Base-by-base conservation (phyloP, 1,284 basidiomycete species). In the Cryptococcus deneoformans region DNA sequence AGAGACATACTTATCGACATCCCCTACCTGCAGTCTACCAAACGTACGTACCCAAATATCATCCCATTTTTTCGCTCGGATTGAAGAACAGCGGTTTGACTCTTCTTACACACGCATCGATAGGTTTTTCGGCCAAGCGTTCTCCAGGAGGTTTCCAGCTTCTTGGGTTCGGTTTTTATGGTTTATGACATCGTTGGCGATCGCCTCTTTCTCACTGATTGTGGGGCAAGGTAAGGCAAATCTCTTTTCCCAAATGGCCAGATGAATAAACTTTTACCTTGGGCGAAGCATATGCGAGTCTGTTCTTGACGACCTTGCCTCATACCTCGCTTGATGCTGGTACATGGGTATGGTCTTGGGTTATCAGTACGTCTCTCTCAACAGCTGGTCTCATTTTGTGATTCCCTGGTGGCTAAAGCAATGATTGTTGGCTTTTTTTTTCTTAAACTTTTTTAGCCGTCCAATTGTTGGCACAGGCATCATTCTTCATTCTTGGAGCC, bases 131-230 rank as follows among this genome's bases (percentile, higher is more conserved):
- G 79, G 80, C 37, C 72, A 79, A 2, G 75, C 80, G 53, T 68
- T 80, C 37, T 68, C 73, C 0, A 63, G 73, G 9, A 71, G 81
- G 14, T 82, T 84, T 48, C 83, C 83, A 0, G 76, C 80, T 9
- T 80, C 79, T 0, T 84, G 83, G 73, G 71, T 78, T 12, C 76
- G 83, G 6, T 84, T 83, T 83, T 68, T 83, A 11, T 83, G 82
- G 82, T 84, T 84, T 70, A 79, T 83, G 73, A 71, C 74, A 2
- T 79, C 77, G 35, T 71, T 83, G n/a, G 77, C 76, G 1, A 76
- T 83, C 4, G 80, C 81, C 29, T 73, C 80, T 14, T 75, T 82
- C 53, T 79, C 82, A 0, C 71, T 83, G 8, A 73, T 83, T n/a
- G 79, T 79, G n/a, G 82, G 82, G 5, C 82, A 84, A 70, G 47